A percentile compares a stretch with the other conserved stretches of the same genome.
Evolutionary conservation across 192 early-diverging fungal genomes (phyloP).

Genomic region (Thamnidium elegans): DNA sequence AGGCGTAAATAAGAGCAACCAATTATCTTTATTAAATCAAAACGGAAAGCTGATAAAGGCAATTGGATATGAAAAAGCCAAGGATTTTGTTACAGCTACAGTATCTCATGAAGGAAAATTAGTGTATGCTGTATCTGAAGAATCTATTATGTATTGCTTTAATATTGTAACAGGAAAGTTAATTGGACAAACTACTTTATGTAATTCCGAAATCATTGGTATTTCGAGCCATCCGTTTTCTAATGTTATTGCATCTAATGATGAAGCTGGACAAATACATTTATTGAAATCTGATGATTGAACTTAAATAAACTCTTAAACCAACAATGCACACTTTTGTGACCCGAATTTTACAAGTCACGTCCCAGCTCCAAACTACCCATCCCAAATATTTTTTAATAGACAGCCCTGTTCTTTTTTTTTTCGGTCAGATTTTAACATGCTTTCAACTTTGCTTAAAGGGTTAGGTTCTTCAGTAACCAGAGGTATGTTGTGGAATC

Average conservation of each 20-base stretch:
- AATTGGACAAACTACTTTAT: conserved; percentile 42
- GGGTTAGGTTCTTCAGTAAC: background rate
- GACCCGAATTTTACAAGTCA: too few species aligned
- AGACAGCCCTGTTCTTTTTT: conserved; percentile 14
- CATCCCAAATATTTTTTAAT: conserved; percentile 7
- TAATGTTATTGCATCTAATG: conserved; percentile 69
- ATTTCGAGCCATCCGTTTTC: conserved; percentile 78
- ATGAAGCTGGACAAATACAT: conserved; percentile 60
- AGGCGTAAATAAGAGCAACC: conserved; percentile 73
- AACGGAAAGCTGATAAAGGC: conserved; percentile 56
- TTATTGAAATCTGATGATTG: conserved; percentile 47
- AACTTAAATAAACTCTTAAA: too few species aligned
- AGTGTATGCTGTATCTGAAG: conserved; percentile 73
- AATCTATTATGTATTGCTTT: conserved; percentile 65
- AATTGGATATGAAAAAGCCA: conserved; percentile 44
- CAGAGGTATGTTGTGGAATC: conserved; percentile 1
- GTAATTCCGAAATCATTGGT: conserved; percentile 69
- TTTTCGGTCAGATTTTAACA: background rate
- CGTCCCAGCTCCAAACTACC: background rate
- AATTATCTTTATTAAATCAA: conserved; percentile 60
- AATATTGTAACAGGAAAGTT: conserved; percentile 57
- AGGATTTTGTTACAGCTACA: conserved; percentile 53
- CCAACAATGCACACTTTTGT: too few species aligned
- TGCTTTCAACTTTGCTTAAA: conserved; percentile 10
- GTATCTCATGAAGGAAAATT: conserved; percentile 78